These are phyloP conservation scores for Pachysandra terminalis DNA, from an alignment of 164 flowering plant genomes.

Conservation along the genomic window DNA sequence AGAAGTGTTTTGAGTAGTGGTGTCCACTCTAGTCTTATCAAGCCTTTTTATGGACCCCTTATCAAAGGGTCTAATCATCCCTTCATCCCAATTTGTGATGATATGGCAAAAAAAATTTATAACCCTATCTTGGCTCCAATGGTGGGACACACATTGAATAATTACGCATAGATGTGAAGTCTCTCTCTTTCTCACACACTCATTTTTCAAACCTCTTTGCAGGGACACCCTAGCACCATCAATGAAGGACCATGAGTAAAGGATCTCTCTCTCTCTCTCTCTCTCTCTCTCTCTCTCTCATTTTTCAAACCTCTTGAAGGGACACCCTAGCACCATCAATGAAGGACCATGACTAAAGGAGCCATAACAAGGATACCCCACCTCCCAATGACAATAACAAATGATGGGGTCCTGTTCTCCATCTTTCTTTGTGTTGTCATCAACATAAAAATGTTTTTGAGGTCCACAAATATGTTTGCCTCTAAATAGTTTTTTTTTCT, in stretches of 20 bases:
- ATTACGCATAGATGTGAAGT: neutral
- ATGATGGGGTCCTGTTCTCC: neutral
- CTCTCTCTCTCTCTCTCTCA: neutral
- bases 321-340: neutral
- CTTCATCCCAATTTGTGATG: neutral
- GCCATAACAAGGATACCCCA: neutral
- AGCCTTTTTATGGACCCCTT: neutral
- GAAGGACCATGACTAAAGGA: neutral
- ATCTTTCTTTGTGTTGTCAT: neutral
- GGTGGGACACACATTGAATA: neutral
- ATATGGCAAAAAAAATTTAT: neutral
- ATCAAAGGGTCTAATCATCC: neutral
- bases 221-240: too few relatives aligned
- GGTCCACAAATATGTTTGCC: neutral
- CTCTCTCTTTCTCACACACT: neutral
- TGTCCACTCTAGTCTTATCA: neutral
- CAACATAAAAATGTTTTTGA: too few relatives aligned
- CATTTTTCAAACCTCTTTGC: neutral
- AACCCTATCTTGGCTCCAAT: neutral
- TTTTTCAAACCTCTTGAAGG: neutral
- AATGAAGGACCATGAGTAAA: too few relatives aligned
- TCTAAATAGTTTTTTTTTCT: too few relatives aligned
- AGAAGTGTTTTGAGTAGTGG: neutral
- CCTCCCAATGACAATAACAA: neutral
- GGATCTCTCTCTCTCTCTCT: too few relatives aligned